phyloP scores from a whole-genome alignment of 2,329 filamentous ascomycete species.

The Ascochyta rabiei region DNA sequence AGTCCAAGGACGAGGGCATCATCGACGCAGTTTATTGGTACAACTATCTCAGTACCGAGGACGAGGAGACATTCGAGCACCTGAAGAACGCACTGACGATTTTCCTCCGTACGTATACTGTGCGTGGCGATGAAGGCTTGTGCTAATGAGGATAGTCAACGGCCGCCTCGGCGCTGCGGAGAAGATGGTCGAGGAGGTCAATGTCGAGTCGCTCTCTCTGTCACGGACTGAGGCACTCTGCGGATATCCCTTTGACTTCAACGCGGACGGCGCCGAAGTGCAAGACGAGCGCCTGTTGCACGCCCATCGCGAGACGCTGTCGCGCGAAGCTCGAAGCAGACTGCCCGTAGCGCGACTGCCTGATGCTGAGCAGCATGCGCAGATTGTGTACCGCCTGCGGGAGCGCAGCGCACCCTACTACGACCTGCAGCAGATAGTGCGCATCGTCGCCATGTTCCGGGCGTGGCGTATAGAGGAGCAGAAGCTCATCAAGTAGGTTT shows the following conservation, averaged over 20 bases:
- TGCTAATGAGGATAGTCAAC: slow-evolving; percentile 41
- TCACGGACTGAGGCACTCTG: slow-evolving; percentile 51
- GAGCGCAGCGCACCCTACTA: slow-evolving; percentile 45
- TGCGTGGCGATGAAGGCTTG: neutral
- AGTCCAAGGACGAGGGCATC: slow-evolving; percentile 70
- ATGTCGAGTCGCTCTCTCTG: slow-evolving; percentile 53
- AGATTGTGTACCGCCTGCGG: slow-evolving; percentile 30
- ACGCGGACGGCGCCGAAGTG: slow-evolving; percentile 30
- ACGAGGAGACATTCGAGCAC: slow-evolving; percentile 66
- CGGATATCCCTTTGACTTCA: slow-evolving; percentile 48
- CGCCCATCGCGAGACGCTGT: slow-evolving; percentile 28
- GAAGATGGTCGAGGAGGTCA: slow-evolving; percentile 58
- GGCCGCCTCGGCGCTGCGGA: slow-evolving; percentile 62
- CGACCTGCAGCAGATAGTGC: slow-evolving; percentile 52
- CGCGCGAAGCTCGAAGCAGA: slow-evolving; percentile 24
- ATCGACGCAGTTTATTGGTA: slow-evolving; percentile 88
- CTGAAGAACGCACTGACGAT: slow-evolving; percentile 79
- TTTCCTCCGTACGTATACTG: slow-evolving; percentile 74
- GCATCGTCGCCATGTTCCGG: slow-evolving; percentile 50
- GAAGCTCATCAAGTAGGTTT: slow-evolving; percentile 37
- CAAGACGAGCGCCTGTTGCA: slow-evolving; percentile 34
- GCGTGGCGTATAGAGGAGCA: slow-evolving; percentile 53
- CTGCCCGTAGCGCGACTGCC: slow-evolving; percentile 30
- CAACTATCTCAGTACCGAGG: slow-evolving; percentile 68
- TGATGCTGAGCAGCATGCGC: slow-evolving; percentile 25